A percentile compares a stretch with the other conserved stretches of the same genome.
phyloP scores from a whole-genome alignment of 768 basidiomycete species.

The Coprinopsis sp. region DNA sequence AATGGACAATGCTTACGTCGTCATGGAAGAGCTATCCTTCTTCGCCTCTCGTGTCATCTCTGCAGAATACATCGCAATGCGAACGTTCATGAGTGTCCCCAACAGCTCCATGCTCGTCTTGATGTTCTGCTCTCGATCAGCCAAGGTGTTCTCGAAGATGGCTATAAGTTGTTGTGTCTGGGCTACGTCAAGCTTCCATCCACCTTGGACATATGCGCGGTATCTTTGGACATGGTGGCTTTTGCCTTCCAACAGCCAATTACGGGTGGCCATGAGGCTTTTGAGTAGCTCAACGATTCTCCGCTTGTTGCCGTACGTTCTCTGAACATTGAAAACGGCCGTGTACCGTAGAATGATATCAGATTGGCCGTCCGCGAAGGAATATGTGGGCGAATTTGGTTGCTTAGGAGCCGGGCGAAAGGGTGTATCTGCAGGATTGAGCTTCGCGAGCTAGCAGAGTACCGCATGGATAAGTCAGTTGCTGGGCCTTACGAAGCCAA shows the following conservation, averaged over 20 bases:
- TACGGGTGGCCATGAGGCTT: not conserved
- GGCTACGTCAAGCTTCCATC: not conserved
- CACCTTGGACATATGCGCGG: too few relatives aligned
- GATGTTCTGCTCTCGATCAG: not conserved
- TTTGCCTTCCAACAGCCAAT: not conserved
- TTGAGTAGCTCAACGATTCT: not conserved
- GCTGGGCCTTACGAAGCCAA: not conserved
- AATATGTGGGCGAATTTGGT: too few relatives aligned
- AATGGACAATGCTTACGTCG: conserved; percentile 1
- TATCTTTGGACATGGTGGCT: too few relatives aligned
- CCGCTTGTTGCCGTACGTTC: not conserved
- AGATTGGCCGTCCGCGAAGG: too few relatives aligned
- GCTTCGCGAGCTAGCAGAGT: not conserved
- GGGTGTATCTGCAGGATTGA: not conserved
- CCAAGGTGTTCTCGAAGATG: not conserved
- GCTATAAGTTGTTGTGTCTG: not conserved
- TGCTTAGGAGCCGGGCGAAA: not conserved
- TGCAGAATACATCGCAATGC: not conserved
- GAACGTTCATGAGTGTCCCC: not conserved
- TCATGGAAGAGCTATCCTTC: conserved; percentile 1
- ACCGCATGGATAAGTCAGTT: not conserved
- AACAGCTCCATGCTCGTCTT: not conserved
- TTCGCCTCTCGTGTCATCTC: not conserved
- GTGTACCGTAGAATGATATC: too few relatives aligned
- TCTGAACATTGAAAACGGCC: not conserved